Evolutionary conservation across 2,329 filamentous ascomycete species (phyloP), one percentile per base, ranked within the genome.

Genomic region (Fusarium temperatum): DNA sequence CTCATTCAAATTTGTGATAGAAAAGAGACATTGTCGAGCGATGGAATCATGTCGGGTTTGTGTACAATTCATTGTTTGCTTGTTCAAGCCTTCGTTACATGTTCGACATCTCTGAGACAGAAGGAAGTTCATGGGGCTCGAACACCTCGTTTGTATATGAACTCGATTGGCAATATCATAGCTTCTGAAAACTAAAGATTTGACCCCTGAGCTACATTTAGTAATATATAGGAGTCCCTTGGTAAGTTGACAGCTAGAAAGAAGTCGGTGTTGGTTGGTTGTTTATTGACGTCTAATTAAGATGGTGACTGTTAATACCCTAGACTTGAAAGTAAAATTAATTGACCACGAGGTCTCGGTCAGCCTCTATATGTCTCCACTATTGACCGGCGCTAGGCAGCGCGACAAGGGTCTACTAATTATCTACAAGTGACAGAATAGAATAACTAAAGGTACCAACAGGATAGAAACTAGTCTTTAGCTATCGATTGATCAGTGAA

Each of bases 271-370:
- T 32, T 24, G 9, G 24, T 12, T 22, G 41, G 24, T 39, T 24
- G 13, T n/a, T 35, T 17, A 56, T 32, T 58, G 66, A 69, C 35
- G 50, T 66, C 26, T 38, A 35, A 58, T 48, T 24, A 60, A 70
- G 58, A 66, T 70, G 36, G 26, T 54, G 53, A 54, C 67, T 6
- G 41, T 47, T 44, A 7, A 44, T 68, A 72, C 69, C 69, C 69
- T 72, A 72, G 68, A 71, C 57, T 44, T n/a, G 3, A n/a, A 30
- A 36, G 32, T 32, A 28, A 24, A 26, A 26, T 26, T 26, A 26
- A 57, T 45, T n/a, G 58, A 32, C 41, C 68, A 72, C 68, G 57
- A 55, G 69, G 42, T 64, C 63, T 72, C 36, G 53, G 57, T 68
- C 63, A 59, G 59, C 48, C 32, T 57, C 67, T 61, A 24, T 26